Conservation (phyloP, 208 protist genomes). For the Trypanosoma scelopori region DNA sequence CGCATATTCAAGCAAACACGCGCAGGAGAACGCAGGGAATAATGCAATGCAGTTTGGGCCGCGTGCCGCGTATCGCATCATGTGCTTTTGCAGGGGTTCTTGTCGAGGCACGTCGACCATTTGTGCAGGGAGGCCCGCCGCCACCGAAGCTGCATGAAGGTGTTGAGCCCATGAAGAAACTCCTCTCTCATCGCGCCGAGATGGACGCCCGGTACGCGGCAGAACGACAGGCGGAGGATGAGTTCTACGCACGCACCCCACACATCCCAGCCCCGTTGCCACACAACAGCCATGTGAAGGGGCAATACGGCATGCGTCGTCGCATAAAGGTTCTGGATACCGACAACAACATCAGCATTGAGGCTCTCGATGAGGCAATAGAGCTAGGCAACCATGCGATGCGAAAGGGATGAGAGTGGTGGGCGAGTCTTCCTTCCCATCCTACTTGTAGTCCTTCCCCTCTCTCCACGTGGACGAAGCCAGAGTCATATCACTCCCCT, state of each 20-base stretch:
- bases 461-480: too few species aligned
- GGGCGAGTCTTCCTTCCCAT: background rate
- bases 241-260: constrained; percentile 56
- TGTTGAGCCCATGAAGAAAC: constrained; percentile 28
- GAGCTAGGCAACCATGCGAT: constrained; percentile 64
- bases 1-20: background rate
- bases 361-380: constrained; percentile 37
- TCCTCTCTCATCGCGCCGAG: constrained; percentile 29
- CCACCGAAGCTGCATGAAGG: constrained; percentile 36
- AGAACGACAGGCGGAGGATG: constrained; percentile 33
- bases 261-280: constrained; percentile 66
- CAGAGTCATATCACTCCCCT: too few species aligned
- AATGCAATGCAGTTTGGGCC: constrained; percentile 8
- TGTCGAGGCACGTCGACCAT: constrained; percentile 25
- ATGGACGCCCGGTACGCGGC: constrained; percentile 43
- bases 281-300: constrained; percentile 67
- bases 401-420: constrained; percentile 29
- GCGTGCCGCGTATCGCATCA: background rate
- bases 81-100: background rate
- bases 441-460: too few species aligned
- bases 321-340: constrained; percentile 42
- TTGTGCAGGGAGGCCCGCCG: constrained; percentile 66
- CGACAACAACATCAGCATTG: constrained; percentile 34
- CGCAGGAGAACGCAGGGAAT: background rate
- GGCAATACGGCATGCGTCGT: constrained; percentile 82